Percentiles rank a stretch among this genome's conserved stretches.
Evolutionary conservation across 495 filamentous ascomycete genomes (phyloP).

Genomic region (Tuber borchii): DNA sequence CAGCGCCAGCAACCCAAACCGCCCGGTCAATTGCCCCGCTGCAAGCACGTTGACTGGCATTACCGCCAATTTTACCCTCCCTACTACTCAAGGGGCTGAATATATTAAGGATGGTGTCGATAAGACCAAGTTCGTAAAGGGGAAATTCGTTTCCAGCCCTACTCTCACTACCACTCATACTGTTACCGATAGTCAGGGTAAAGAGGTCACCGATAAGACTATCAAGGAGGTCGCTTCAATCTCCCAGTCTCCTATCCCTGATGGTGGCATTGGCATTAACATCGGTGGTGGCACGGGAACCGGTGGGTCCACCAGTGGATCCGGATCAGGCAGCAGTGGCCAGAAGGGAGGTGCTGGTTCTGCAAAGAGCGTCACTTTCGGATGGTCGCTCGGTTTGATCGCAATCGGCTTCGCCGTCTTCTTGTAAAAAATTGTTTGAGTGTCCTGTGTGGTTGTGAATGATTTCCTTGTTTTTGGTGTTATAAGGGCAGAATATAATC

Average conservation of each 20-base stretch:
- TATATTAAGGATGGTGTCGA: conserved; percentile 36
- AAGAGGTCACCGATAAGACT: conserved; percentile 21
- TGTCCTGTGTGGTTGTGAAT: conserved; percentile 21
- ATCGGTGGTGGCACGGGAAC: conserved; percentile 39
- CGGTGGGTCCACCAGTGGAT: conserved; percentile 12
- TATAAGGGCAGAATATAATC: background rate
- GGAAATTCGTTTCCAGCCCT: conserved; percentile 32
- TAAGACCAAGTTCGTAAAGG: conserved; percentile 34
- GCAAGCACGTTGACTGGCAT: conserved; percentile 31
- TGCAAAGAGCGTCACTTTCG: conserved; percentile 14
- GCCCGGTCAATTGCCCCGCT: conserved; percentile 33
- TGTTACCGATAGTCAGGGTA: conserved; percentile 26
- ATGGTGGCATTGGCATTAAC: conserved; percentile 38
- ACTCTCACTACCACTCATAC: conserved; percentile 17
- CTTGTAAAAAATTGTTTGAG: conserved; percentile 24
- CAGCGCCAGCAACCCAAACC: conserved; percentile 17
- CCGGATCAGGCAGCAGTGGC: background rate
- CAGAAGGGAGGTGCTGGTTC: conserved; percentile 9
- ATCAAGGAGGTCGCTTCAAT: conserved; percentile 22
- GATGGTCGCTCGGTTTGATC: conserved; percentile 27
- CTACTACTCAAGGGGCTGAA: conserved; percentile 31
- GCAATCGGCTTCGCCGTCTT: conserved; percentile 27
- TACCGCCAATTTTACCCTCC: conserved; percentile 39
- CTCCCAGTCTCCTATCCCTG: conserved; percentile 19
- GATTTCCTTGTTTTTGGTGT: conserved; percentile 10